Evolutionary conservation across 148 eudicot species (phyloP).

Genomic region (Cornus kousa): DNA sequence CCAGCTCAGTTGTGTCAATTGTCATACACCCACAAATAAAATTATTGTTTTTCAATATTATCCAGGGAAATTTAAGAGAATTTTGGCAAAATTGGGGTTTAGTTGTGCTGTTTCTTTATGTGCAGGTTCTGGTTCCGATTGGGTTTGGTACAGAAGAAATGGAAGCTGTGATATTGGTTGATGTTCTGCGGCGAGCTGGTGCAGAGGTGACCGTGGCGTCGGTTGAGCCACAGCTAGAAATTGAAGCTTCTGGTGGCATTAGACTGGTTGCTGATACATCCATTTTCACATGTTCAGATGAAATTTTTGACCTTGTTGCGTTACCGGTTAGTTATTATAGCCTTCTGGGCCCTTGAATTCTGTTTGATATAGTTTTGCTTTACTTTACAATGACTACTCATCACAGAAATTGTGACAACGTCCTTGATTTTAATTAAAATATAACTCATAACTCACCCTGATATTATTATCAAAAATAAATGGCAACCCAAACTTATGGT

Average conservation of each 20-base stretch:
- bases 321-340: slow-evolving; percentile 56
- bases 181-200: slow-evolving; percentile 79
- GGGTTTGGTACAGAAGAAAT: slow-evolving; percentile 95
- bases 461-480: neutral
- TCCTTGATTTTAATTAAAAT: neutral
- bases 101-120: neutral
- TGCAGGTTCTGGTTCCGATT: slow-evolving; percentile 81
- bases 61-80: neutral
- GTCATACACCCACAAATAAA: neutral
- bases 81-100: neutral
- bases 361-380: neutral
- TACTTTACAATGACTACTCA: neutral
- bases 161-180: slow-evolving; percentile 81
- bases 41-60: neutral
- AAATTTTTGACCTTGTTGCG: slow-evolving; percentile 79
- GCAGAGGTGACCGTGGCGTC: slow-evolving; percentile 84
- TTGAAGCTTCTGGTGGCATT: slow-evolving; percentile 70
- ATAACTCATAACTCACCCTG: neutral
- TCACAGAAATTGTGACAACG: neutral
- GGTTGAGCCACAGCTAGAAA: slow-evolving; percentile 77
- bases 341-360: neutral
- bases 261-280: slow-evolving; percentile 75
- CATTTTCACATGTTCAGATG: slow-evolving; percentile 54
- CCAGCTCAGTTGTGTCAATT: neutral
- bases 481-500: neutral